Conservation (phyloP, 306 rosid species). For the Cucumis hystrix region DNA sequence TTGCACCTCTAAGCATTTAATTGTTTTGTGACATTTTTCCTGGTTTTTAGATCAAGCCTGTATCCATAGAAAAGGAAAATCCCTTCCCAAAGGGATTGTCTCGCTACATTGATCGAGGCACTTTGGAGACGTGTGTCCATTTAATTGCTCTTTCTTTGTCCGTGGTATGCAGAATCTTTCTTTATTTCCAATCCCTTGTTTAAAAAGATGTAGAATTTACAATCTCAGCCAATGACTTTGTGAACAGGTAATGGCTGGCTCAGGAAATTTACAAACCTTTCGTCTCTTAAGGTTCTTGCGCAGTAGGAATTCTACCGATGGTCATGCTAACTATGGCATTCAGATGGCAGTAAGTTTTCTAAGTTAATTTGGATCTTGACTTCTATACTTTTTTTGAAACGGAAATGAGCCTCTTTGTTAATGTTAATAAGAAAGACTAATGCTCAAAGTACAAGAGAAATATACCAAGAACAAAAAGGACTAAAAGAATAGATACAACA, state of each 20-base stretch:
- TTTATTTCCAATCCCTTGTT: background rate
- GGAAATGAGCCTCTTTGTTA: too few species aligned
- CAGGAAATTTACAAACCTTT: constrained; percentile 89
- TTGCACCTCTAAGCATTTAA: constrained; percentile 14
- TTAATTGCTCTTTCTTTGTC: constrained; percentile 80
- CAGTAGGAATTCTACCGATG: constrained; percentile 82
- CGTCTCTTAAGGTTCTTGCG: constrained; percentile 76
- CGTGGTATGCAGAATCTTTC: constrained; percentile 42
- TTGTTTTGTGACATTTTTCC: constrained; percentile 1
- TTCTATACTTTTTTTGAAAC: background rate
- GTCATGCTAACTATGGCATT: constrained; percentile 78
- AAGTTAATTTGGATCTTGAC: background rate
- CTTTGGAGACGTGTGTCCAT: constrained; percentile 88
- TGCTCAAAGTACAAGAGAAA: too few species aligned
- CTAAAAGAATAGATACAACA: too few species aligned
- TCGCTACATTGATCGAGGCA: constrained; percentile 76
- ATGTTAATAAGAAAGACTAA: too few species aligned
- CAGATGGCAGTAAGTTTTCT: constrained; percentile 91
- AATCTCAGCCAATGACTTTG: constrained; percentile 3
- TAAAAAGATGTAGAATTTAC: background rate
- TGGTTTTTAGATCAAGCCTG: constrained; percentile 62
- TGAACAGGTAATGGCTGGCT: constrained; percentile 93
- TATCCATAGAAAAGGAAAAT: constrained; percentile 42
- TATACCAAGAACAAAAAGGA: too few species aligned
- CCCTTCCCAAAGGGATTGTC: constrained; percentile 75